Evolutionary conservation across 176 grass and related monocot species (phyloP), one percentile per base, ranked within the genome.

Genomic region (Carex parvula): DNA sequence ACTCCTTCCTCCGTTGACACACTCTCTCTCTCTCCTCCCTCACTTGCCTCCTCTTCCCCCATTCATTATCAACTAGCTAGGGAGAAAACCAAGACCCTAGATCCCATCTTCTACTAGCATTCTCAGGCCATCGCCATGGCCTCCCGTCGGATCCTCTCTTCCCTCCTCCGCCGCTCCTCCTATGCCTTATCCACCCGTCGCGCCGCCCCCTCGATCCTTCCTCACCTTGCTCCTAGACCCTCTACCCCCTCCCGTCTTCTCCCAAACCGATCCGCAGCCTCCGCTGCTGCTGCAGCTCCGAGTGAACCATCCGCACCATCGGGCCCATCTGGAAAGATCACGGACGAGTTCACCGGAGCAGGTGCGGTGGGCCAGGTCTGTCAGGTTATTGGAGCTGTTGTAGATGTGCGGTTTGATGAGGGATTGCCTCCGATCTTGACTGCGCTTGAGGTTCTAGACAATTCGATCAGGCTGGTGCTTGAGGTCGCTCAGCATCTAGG

Each of bases 401-500:
- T 97, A 29, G 91, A 97, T 86, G 94, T 94, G 71, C 84, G 94
- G 48, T 97, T 92, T 30, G 88, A 92, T 62, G 94, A 92, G 33
- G 94, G 94, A 7, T 85, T 97, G 0, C 94, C 91, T 58, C 90
- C 94, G 80, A 97, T 97, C 83, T 84, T 97, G 41, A 97, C 94
- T 0, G 94, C 94, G 41, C 89, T 97, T 11, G 94, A 97, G 90
- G 92, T 97, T 67, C 84, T 94, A 68, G 94, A 97, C 80, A 81
- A 97, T 78, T 91, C 88, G 52, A 94, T 97, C 84, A 90, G 92
- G 57, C 90, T 97, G 15, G 94, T 97, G 64, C 94, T 94, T 29
- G 94, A 97, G 88, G 94, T 97, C 53, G 94, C 94, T 21, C 94
- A 97, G 87, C 94, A 97, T 94, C 92, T 92, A 30, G 94, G 94